Conservation (phyloP, 805 yeast genomes). For the Saccharomycopsis fibuligera region DNA sequence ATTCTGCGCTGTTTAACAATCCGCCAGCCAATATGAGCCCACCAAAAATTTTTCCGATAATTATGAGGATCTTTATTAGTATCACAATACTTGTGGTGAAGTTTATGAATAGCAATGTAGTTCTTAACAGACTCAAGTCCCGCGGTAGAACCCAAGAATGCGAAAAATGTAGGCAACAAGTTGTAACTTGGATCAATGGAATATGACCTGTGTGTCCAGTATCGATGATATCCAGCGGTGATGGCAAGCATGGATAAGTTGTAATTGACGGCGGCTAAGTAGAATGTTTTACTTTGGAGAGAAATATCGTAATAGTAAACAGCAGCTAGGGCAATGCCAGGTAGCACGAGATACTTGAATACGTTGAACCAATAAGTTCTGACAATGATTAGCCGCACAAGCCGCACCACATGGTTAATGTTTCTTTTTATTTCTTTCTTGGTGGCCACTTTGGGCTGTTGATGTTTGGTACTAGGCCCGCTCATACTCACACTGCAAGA, state of each 20-base stretch:
- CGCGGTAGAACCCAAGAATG: slow-evolving; percentile 53
- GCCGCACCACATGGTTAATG: slow-evolving; percentile 11
- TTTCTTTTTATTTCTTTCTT: slow-evolving; percentile 9
- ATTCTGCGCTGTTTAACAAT: slow-evolving; percentile 35
- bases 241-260: slow-evolving; percentile 59
- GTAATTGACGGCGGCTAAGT: slow-evolving; percentile 51
- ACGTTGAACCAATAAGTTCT: slow-evolving; percentile 14
- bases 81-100: slow-evolving; percentile 86
- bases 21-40: slow-evolving; percentile 89
- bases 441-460: background rate
- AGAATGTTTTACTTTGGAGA: slow-evolving; percentile 44
- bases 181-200: slow-evolving; percentile 40
- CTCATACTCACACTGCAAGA: too few relatives aligned
- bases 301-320: slow-evolving; percentile 29
- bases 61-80: slow-evolving; percentile 86
- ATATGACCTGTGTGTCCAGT: slow-evolving; percentile 61
- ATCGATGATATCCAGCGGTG: slow-evolving; percentile 79
- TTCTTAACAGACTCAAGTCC: slow-evolving; percentile 71
- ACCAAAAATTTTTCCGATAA: slow-evolving; percentile 71
- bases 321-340: background rate
- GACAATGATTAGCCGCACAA: slow-evolving; percentile 1
- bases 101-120: slow-evolving; percentile 82
- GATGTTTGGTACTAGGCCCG: too few relatives aligned
- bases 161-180: slow-evolving; percentile 39
- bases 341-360: slow-evolving; percentile 11